Evolutionary conservation across 2,329 filamentous ascomycete species (phyloP), one percentile per base, ranked within the genome.

Genomic region (Diaporthe vaccinii): DNA sequence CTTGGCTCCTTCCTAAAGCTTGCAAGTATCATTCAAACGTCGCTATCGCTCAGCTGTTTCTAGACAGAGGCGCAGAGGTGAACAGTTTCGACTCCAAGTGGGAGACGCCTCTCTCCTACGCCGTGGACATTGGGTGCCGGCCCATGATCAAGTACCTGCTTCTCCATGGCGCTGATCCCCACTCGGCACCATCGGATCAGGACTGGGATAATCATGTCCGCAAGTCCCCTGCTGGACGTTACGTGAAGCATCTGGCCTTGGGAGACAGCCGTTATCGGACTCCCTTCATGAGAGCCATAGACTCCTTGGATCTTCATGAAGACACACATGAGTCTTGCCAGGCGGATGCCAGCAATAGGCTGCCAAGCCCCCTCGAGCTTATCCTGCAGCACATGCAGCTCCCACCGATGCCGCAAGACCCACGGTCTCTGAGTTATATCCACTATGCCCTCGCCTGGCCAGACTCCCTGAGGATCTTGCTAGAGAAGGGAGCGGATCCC

Each of bases 101-200:
- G 15, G 59, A 46, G n/a, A 65, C 59, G 12, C 39, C 59, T 12
- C 59, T 65, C 10, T 44, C 39, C n/a, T 65, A 28, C 14, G 36
- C 59, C 7, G 39, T 46, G n/a, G 28, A 31, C 8, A 14, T 31
- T 3, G 39, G 25, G 12, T 65, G 59, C 31, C 39, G 14, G 14
- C 59, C 25, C 5, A 65, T 44, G n/a, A n/a, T 65, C 4, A 65
- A 36, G n/a, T 12, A 20, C 39, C 59, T 65, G n/a, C 31, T 65
- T 14, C 59, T 25, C 10, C n/a, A 46, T 65, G 59, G 59, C 44
- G 59, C 59, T 22, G 39, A 65, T 44, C 59, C 59, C 25, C 28
- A 39, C n/a, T 20, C 46, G 59, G 14, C 59, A 10, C 39, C 59
- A 17, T 17, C 59, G 2, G 59, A 65, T 22, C n/a, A 65, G 20